Conservation (phyloP, 371 early-diverging fungal genomes). For the Amoeboaphelidium protococcarum region DNA sequence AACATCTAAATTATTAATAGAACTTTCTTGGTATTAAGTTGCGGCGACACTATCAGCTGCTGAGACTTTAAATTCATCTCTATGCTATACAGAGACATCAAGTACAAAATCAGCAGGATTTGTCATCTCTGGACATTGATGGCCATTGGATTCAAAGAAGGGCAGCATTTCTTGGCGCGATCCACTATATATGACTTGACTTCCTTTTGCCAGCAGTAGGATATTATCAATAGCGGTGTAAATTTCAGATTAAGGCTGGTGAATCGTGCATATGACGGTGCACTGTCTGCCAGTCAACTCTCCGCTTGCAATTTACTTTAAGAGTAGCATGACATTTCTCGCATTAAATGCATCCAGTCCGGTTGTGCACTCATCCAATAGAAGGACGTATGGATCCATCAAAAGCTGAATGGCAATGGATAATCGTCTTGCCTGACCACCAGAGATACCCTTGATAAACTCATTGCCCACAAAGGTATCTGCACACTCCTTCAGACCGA, state of each 20-base stretch:
- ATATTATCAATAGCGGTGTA: constrained; percentile 29
- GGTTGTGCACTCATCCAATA: constrained; percentile 59
- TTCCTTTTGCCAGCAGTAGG: constrained; percentile 25
- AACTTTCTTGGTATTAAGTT: too few species aligned
- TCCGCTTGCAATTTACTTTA: constrained; percentile 20
- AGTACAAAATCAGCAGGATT: constrained; percentile 39
- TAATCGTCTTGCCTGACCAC: constrained; percentile 56
- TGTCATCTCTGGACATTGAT: constrained; percentile 23
- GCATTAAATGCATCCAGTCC: constrained; percentile 60
- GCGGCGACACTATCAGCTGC: too few species aligned
- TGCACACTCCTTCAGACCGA: constrained; percentile 48
- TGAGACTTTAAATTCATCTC: too few species aligned
- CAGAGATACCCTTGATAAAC: constrained; percentile 41
- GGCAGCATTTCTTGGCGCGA: constrained; percentile 12
- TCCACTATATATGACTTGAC: constrained; percentile 27
- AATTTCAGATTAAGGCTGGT: constrained; percentile 33
- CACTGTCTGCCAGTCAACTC: not conserved
- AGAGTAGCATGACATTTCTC: constrained; percentile 22
- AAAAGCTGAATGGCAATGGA: constrained; percentile 67
- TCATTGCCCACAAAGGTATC: constrained; percentile 53
- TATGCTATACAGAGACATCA: too few species aligned
- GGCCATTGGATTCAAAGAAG: constrained; percentile 20
- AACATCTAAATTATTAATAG: too few species aligned
- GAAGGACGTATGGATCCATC: constrained; percentile 57
- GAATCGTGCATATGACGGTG: constrained; percentile 33